Conservation (phyloP, 345 rosid species). For the Draba incana region DNA sequence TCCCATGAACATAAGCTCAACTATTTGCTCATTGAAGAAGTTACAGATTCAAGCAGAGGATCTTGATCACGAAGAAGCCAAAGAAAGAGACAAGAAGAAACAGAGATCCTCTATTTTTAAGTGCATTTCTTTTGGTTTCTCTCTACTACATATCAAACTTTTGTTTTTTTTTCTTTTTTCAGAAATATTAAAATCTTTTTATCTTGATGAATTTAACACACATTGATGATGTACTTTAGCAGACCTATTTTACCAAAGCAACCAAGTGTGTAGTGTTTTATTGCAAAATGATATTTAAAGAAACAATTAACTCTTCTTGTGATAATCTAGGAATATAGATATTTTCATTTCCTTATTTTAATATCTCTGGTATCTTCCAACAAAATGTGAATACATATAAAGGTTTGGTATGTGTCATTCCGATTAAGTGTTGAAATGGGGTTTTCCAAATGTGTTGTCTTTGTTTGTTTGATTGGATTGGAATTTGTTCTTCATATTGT, state of each 20-base stretch:
- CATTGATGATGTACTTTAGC: no score
- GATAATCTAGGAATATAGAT: no score
- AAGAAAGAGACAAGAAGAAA: slow-evolving; percentile 11
- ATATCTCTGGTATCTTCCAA: no score
- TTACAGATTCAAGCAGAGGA: slow-evolving; percentile 8
- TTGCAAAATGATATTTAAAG: no score
- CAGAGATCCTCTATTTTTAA: not conserved
- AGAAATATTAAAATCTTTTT: not conserved
- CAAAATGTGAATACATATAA: no score
- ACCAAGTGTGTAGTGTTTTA: no score
- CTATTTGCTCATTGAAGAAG: slow-evolving; percentile 10
- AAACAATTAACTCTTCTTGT: no score
- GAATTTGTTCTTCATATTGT: slow-evolving; percentile 15
- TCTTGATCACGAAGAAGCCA: slow-evolving; percentile 19
- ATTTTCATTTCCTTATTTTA: no score
- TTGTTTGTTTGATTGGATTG: not conserved
- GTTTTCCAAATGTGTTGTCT: slow-evolving; percentile 1
- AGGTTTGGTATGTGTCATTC: not conserved
- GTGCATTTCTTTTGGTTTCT: no score
- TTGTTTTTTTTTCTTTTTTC: not conserved
- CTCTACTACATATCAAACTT: no score
- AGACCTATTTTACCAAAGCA: no score
- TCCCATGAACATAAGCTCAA: not conserved
- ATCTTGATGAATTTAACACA: no score
- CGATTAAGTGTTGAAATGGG: not conserved